phyloP scores from a whole-genome alignment of 768 basidiomycete genomes.

The Podaxis sp. region DNA sequence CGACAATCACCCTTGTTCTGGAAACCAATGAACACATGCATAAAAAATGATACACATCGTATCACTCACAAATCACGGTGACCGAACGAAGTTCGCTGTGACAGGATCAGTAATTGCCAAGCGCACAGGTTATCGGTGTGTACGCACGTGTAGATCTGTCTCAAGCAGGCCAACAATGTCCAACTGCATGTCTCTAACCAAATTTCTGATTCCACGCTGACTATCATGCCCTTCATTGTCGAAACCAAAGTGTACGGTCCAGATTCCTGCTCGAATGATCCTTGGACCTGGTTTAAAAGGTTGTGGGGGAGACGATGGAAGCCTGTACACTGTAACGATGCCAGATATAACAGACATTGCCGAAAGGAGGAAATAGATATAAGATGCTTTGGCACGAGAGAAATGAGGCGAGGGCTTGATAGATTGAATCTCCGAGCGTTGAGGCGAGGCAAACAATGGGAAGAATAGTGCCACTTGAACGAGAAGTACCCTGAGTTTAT shows the following conservation, averaged over 20 bases:
- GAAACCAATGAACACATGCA: conserved; percentile 1
- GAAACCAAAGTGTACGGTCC: conserved; percentile 90
- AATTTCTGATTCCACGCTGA: conserved; percentile 61
- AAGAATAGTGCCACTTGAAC: conserved; percentile 51
- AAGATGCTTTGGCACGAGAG: conserved; percentile 19
- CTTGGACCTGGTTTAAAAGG: conserved; percentile 66
- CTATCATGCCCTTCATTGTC: conserved; percentile 76
- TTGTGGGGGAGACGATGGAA: conserved; percentile 46
- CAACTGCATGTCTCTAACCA: conserved; percentile 75
- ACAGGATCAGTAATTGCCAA: conserved; percentile 2
- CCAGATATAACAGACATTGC: conserved; percentile 47
- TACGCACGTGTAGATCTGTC: conserved; percentile 78
- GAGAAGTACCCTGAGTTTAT: conserved; percentile 45
- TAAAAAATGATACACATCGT: neutral
- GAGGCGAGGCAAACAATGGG: conserved; percentile 31
- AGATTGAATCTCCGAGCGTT: neutral
- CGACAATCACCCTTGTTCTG: conserved; percentile 73
- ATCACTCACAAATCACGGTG: conserved; percentile 73
- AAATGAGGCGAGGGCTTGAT: neutral
- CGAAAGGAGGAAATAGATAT: conserved; percentile 34
- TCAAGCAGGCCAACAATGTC: conserved; percentile 86
- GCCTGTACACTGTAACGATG: conserved; percentile 51
- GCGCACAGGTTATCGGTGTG: neutral
- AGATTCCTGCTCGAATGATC: conserved; percentile 81
- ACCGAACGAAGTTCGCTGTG: conserved; percentile 56